A percentile compares a stretch with the other conserved stretches of the same genome.
These are phyloP conservation scores for Cercospora sp. DNA, from an alignment of 2,329 filamentous ascomycete species.

Conservation along the genomic window DNA sequence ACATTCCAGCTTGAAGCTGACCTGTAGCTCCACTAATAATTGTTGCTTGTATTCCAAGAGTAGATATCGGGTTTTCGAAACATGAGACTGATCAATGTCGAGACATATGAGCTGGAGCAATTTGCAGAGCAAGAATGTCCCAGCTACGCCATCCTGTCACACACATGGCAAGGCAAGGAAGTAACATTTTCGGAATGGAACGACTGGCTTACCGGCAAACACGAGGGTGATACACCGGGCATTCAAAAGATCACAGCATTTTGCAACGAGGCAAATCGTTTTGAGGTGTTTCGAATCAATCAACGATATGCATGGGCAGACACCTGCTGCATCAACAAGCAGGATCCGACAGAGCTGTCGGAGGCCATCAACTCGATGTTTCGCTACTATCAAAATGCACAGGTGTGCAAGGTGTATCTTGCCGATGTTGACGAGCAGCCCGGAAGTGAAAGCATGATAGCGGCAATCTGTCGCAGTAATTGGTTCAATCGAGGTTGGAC, in stretches of 20 bases:
- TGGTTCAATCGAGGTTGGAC: neutral
- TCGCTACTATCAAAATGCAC: neutral
- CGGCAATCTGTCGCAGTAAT: neutral
- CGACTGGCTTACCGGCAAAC: neutral
- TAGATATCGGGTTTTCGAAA: neutral
- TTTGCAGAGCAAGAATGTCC: neutral
- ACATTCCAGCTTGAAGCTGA: neutral
- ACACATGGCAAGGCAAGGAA: neutral
- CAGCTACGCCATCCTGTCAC: neutral
- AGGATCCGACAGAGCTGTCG: neutral
- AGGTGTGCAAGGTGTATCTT: neutral
- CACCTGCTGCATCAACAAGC: neutral
- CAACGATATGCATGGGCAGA: neutral
- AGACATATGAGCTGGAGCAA: neutral
- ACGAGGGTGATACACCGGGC: neutral
- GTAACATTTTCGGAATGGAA: neutral
- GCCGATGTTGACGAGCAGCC: neutral
- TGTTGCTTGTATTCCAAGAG: neutral
- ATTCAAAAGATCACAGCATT: neutral
- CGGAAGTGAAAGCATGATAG: neutral
- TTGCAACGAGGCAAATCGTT: neutral
- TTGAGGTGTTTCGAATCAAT: neutral
- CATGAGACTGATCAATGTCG: neutral
- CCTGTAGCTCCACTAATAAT: neutral
- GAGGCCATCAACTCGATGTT: neutral